Percentiles rank a stretch among this genome's conserved stretches.
These are phyloP conservation scores for Eucalyptus tenuipes DNA, from an alignment of 345 rosid genomes.

Conservation along the genomic window DNA sequence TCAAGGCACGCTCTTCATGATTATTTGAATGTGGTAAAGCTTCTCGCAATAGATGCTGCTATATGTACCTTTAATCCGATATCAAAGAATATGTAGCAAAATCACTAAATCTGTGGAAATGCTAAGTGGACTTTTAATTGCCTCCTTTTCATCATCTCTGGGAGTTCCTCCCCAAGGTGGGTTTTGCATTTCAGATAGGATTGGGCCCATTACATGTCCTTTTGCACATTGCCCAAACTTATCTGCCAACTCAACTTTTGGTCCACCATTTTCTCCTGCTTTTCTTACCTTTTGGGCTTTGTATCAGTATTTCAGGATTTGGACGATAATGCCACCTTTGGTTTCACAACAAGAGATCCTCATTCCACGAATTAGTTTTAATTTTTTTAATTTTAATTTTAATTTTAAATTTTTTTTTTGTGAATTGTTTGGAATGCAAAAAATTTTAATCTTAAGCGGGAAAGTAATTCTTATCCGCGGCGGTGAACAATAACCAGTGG, in stretches of 20 bases:
- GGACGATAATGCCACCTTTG: neutral
- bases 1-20: too few species aligned
- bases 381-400: neutral
- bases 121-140: too few species aligned
- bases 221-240: neutral
- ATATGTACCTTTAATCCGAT: too few species aligned
- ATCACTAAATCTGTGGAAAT: too few species aligned
- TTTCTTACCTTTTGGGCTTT: neutral
- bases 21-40: too few species aligned
- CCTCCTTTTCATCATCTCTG: neutral
- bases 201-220: neutral
- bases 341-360: neutral
- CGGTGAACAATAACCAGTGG: neutral
- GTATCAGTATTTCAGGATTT: neutral
- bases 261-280: neutral
- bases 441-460: neutral
- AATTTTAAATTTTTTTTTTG: neutral
- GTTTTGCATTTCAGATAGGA: neutral
- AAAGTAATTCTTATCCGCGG: neutral
- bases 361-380: neutral
- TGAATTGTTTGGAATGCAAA: neutral
- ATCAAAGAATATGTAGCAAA: too few species aligned
- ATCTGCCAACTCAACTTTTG: neutral
- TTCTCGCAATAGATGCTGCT: too few species aligned
- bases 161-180: fast-evolving